Base-by-base conservation (phyloP, 2,329 filamentous ascomycete species). In the Cladosporium sp. region DNA sequence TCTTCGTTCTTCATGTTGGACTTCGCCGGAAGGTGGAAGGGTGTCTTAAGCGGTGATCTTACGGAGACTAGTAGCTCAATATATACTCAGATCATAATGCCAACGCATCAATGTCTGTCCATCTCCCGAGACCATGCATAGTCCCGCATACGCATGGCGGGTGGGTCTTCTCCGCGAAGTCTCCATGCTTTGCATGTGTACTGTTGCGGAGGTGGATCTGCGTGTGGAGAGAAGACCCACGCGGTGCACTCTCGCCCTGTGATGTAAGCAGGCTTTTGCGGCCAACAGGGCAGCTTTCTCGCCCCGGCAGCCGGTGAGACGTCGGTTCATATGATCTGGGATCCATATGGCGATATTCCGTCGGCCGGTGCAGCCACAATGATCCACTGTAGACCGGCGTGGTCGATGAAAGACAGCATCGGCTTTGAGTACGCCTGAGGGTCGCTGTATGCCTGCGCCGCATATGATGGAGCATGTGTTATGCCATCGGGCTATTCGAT, bases 1-100 rank as follows among this genome's bases (percentile, higher is more conserved):
- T 63, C 59, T 56, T 62, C 64, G 58, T 65, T 58, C 63, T 66
- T 66, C 65, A 67, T 66, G 20, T 44, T 44, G 24, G 40, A 3
- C 24, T 25, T 2, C 22, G 15, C 12, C 4, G 28, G 9, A 32
- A 2, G 12, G 4, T 32, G 28, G 9, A 9, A 28, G 4, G n/a
- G 25, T 32, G 28, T 32, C 12, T 7, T 32, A 32, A 10, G 28
- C 28, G 28, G 9, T 10, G 3, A 10, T 10, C 28, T 10, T 10
- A 32, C 28, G 28, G 28, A 10, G 12, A 10, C 28, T 32, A 32
- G 28, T 32, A 10, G 28, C 9, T 32, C 28, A 32, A 10, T 32
- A 32, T 32, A 32, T 32, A 32, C 28, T 32, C 28, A 32, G 2
- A 9, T 32, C 28, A 10, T 10, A 32, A 10, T 10, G 12, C 8